Conservation (phyloP, 139 green algal species). For the Closterium sp. region DNA sequence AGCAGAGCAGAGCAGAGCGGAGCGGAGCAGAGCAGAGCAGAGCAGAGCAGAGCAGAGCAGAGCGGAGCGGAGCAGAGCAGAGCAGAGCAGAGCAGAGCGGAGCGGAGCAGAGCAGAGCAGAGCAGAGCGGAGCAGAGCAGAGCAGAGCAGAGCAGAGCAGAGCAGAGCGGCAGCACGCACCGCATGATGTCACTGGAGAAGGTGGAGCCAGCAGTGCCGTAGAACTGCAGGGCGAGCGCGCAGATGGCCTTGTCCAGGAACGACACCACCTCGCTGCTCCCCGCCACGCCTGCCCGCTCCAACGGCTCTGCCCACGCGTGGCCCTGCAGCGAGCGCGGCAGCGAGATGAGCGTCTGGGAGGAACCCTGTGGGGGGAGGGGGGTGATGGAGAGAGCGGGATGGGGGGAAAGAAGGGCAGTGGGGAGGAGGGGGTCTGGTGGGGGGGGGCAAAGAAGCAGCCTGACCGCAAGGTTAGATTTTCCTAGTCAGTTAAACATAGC, state of each 20-base stretch:
- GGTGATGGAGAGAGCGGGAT: not conserved
- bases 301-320: constrained; percentile 29
- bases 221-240: constrained; percentile 18
- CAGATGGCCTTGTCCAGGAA: constrained; percentile 43
- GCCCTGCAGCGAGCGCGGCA: not conserved
- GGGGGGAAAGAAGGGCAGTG: not conserved
- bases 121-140: too few relatives aligned
- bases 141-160: too few relatives aligned
- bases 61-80: too few relatives aligned
- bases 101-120: too few relatives aligned
- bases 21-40: too few relatives aligned
- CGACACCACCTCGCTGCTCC: constrained; percentile 13
- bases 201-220: constrained; percentile 17
- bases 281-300: not conserved
- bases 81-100: too few relatives aligned
- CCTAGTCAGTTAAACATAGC: too few relatives aligned
- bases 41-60: too few relatives aligned
- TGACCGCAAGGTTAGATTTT: too few relatives aligned
- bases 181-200: constrained; percentile 28
- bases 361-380: not conserved
- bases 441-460: not conserved
- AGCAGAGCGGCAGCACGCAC: not conserved
- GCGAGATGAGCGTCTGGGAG: not conserved
- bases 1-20: too few relatives aligned
- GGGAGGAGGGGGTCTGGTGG: not conserved